Conservation (phyloP, 768 basidiomycete genomes). For the Hericium coralloides region DNA sequence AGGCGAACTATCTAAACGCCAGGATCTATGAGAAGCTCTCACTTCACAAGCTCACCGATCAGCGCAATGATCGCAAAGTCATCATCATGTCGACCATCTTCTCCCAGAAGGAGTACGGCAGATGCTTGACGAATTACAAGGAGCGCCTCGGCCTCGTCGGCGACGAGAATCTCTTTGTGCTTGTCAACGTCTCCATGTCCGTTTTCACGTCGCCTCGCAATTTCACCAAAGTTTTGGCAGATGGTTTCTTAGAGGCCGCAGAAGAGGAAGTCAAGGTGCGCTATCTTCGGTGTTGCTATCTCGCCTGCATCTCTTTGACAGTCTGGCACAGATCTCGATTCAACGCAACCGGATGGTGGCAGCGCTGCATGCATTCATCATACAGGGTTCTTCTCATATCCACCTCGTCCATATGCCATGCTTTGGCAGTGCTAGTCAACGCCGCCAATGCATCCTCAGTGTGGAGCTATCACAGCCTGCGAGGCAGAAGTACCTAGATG, state of each 20-base stretch:
- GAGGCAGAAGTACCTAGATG: constrained; percentile 11
- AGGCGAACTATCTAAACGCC: constrained; percentile 33
- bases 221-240: constrained; percentile 23
- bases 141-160: constrained; percentile 24
- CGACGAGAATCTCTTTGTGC: constrained; percentile 25
- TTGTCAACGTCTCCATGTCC: constrained; percentile 32
- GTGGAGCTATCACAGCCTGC: constrained; percentile 18
- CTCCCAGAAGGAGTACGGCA: constrained; percentile 25
- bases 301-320: not conserved
- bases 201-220: constrained; percentile 23
- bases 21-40: constrained; percentile 32
- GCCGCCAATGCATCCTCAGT: constrained; percentile 30
- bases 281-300: not conserved
- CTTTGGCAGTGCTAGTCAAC: constrained; percentile 29
- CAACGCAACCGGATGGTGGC: constrained; percentile 26
- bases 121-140: constrained; percentile 28
- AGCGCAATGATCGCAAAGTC: constrained; percentile 16
- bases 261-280: constrained; percentile 28
- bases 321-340: constrained; percentile 8
- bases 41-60: constrained; percentile 18
- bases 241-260: constrained; percentile 24
- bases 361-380: constrained; percentile 26
- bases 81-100: constrained; percentile 23
- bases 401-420: constrained; percentile 27
- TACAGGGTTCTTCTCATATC: constrained; percentile 27